A percentile compares a stretch with the other conserved stretches of the same genome.
Conservation (phyloP, 495 filamentous ascomycete genomes). For the Astrothelium subdiscretum region DNA sequence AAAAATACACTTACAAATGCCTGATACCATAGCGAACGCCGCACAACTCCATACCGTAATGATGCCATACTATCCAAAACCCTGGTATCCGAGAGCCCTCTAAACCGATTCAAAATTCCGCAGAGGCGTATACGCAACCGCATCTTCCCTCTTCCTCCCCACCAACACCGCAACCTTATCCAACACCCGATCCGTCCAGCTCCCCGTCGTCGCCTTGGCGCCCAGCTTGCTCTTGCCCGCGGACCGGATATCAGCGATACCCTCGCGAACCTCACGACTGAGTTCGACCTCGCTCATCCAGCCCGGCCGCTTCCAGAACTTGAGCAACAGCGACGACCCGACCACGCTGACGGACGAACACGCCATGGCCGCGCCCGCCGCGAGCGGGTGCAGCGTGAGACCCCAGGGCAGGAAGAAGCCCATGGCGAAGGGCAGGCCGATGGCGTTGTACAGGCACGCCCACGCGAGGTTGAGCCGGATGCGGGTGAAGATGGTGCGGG, state of each 20-base stretch:
- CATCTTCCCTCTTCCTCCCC: conserved; percentile 21
- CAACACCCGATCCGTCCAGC: conserved; percentile 28
- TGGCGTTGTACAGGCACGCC: conserved; percentile 84
- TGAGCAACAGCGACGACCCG: conserved; percentile 67
- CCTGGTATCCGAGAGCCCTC: background rate
- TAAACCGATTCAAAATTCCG: conserved; percentile 16
- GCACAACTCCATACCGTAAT: background rate
- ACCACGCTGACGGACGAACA: conserved; percentile 83
- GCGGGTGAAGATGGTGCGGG: conserved; percentile 72
- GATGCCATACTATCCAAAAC: background rate
- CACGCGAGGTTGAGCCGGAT: conserved; percentile 90
- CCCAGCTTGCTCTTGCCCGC: conserved; percentile 3
- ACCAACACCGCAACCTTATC: conserved; percentile 3
- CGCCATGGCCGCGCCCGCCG: conserved; percentile 91
- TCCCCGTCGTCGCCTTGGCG: conserved; percentile 12
- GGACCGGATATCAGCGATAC: conserved; percentile 7
- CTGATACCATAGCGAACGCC: background rate
- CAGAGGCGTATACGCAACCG: conserved; percentile 20
- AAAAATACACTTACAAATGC: no score
- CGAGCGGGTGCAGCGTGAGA: conserved; percentile 82
- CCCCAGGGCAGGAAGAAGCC: conserved; percentile 84
- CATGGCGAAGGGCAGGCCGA: conserved; percentile 95
- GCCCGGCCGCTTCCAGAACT: conserved; percentile 70
- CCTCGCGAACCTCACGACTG: conserved; percentile 33
- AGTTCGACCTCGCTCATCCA: conserved; percentile 78